A percentile compares a stretch with the other conserved stretches of the same genome.
Conservation (phyloP, 345 rosid genomes). For the Gossypium mustelinum region DNA sequence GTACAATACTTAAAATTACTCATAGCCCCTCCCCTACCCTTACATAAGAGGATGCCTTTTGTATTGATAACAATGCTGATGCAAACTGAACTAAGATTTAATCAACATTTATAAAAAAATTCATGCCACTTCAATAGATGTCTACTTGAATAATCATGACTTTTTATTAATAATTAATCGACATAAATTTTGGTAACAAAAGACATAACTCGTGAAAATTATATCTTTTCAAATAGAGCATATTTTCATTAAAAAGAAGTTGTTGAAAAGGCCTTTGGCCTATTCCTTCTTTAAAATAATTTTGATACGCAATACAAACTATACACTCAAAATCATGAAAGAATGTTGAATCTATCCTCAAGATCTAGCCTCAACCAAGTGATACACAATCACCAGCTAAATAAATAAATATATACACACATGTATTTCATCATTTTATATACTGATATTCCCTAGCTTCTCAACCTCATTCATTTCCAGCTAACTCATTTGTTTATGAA, state of each 20-base stretch:
- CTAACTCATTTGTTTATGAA: neutral
- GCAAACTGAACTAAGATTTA: too few species aligned
- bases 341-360: neutral
- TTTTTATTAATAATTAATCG: too few species aligned
- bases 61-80: rapidly evolving
- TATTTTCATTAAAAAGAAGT: neutral
- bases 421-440: neutral
- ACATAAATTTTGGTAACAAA: too few species aligned
- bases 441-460: neutral
- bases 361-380: neutral
- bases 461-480: conserved; percentile 9
- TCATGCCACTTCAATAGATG: too few species aligned
- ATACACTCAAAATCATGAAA: conserved; percentile 9
- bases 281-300: neutral
- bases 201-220: too few species aligned
- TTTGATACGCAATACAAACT: neutral
- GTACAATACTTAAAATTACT: too few species aligned
- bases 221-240: neutral
- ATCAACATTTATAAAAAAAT: too few species aligned
- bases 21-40: rapidly evolving
- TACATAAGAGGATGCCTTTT: too few species aligned
- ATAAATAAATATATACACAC: neutral
- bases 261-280: conserved; percentile 17
- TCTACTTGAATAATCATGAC: too few species aligned
- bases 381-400: conserved; percentile 6